Evolutionary conservation across 805 yeast genomes (phyloP).

Genomic region (Yamadazyma paraphyllophila): DNA sequence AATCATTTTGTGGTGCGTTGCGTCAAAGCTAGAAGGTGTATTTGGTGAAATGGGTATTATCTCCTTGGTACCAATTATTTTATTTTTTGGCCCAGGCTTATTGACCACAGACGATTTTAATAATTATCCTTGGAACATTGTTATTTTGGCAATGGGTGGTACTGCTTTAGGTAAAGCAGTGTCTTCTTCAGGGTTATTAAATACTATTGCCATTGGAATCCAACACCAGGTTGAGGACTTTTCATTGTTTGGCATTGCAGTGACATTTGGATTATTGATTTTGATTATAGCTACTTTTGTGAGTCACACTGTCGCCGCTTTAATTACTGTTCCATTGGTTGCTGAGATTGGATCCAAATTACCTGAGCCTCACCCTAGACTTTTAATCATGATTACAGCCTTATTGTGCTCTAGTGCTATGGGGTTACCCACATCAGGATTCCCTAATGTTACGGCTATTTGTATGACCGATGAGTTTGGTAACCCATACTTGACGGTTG

Average conservation of each 20-base stretch:
- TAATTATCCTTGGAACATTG: conserved; percentile 95
- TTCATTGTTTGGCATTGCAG: conserved; percentile 68
- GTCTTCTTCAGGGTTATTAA: conserved; percentile 81
- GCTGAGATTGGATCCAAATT: conserved; percentile 80
- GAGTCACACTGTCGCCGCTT: conserved; percentile 95
- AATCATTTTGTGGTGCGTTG: conserved; percentile 85
- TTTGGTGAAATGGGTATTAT: conserved; percentile 98
- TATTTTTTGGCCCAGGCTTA: conserved; percentile 90
- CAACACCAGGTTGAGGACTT: conserved; percentile 64
- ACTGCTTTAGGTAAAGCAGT: conserved; percentile 94
- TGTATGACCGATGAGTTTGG: conserved; percentile 93
- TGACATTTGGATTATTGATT: conserved; percentile 79
- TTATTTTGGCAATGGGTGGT: conserved; percentile 97
- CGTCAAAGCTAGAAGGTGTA: conserved; percentile 64
- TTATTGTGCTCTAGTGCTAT: conserved; percentile 88
- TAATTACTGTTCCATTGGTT: conserved; percentile 87
- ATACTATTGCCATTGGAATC: conserved; percentile 71
- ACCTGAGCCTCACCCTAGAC: conserved; percentile 78
- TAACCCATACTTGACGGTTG: conserved; percentile 81
- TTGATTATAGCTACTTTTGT: conserved; percentile 90
- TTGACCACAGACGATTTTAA: conserved; percentile 88
- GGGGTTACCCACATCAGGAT: conserved; percentile 97
- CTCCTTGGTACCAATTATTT: conserved; percentile 83
- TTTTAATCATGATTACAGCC: conserved; percentile 66
- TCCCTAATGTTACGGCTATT: conserved; percentile 96